These are phyloP conservation scores for Candida maltosa DNA, from an alignment of 805 yeast species.

Conservation along the genomic window DNA sequence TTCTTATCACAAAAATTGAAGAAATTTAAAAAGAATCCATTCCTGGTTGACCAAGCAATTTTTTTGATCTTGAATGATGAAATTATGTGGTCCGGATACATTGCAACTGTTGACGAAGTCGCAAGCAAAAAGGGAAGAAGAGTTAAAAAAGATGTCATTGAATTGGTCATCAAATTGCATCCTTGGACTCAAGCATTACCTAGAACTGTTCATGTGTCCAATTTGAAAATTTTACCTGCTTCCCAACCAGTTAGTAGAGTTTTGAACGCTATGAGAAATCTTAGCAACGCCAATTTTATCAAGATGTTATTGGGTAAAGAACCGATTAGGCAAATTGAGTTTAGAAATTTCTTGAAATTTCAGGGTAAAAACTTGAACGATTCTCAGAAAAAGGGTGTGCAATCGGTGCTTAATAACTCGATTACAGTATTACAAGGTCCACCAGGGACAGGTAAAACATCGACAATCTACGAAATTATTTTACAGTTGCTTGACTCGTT, in stretches of 20 bases:
- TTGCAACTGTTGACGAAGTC: slow-evolving; percentile 34
- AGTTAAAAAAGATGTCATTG: slow-evolving; percentile 25
- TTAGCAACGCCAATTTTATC: slow-evolving; percentile 50
- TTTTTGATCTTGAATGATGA: slow-evolving; percentile 50
- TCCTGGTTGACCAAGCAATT: slow-evolving; percentile 55
- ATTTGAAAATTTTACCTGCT: slow-evolving; percentile 50
- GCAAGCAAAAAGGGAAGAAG: slow-evolving; percentile 19
- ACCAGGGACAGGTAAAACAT: slow-evolving; percentile 66
- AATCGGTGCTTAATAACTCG: slow-evolving; percentile 48
- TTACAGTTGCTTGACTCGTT: slow-evolving; percentile 53
- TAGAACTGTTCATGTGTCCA: slow-evolving; percentile 32
- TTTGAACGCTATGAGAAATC: slow-evolving; percentile 61
- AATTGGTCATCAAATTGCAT: slow-evolving; percentile 49
- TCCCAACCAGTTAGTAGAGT: slow-evolving; percentile 63
- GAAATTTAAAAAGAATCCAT: slow-evolving; percentile 56
- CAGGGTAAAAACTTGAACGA: slow-evolving; percentile 50
- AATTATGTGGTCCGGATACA: slow-evolving; percentile 58
- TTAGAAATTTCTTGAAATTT: slow-evolving; percentile 51
- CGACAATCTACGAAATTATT: slow-evolving; percentile 42
- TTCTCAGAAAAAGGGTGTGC: slow-evolving; percentile 56
- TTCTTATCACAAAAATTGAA: slow-evolving; percentile 49
- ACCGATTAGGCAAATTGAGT: slow-evolving; percentile 53
- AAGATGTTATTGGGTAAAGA: slow-evolving; percentile 54
- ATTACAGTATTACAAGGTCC: slow-evolving; percentile 48
- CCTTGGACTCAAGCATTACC: slow-evolving; percentile 61